phyloP scores from a whole-genome alignment of 2,329 filamentous ascomycete species.

The Aspergillus tamarii region DNA sequence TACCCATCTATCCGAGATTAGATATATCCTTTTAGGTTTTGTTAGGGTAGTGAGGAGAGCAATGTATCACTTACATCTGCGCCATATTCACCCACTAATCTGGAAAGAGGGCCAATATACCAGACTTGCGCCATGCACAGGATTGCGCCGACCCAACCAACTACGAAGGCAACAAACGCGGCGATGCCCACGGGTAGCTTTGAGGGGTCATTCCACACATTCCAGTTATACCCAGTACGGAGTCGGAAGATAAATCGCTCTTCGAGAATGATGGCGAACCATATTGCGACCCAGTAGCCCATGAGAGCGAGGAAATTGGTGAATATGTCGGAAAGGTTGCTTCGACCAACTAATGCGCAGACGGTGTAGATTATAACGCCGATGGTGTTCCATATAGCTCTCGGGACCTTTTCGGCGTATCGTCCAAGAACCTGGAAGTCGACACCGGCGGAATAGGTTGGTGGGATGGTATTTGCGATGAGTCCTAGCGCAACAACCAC shows the following conservation, averaged over 20 bases:
- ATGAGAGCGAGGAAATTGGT: slow-evolving; percentile 71
- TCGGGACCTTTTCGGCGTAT: slow-evolving; percentile 61
- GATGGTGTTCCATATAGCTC: slow-evolving; percentile 67
- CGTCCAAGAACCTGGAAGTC: slow-evolving; percentile 69
- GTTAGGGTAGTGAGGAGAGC: background rate
- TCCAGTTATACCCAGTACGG: slow-evolving; percentile 60
- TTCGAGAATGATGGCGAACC: slow-evolving; percentile 61
- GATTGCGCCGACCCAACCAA: slow-evolving; percentile 68
- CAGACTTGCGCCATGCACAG: slow-evolving; percentile 71
- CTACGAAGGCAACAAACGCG: slow-evolving; percentile 62
- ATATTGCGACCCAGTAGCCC: slow-evolving; percentile 71
- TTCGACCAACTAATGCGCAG: slow-evolving; percentile 65
- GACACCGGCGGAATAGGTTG: slow-evolving; percentile 67
- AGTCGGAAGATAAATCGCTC: slow-evolving; percentile 66
- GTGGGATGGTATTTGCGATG: slow-evolving; percentile 67
- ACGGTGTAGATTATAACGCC: slow-evolving; percentile 66
- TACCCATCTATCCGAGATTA: slow-evolving; percentile 51
- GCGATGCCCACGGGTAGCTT: slow-evolving; percentile 66
- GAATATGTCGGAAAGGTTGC: slow-evolving; percentile 65
- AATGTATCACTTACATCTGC: slow-evolving; percentile 53
- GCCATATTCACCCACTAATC: slow-evolving; percentile 59
- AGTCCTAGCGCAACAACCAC: slow-evolving; percentile 67
- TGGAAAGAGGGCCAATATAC: slow-evolving; percentile 67
- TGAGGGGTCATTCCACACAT: slow-evolving; percentile 60
- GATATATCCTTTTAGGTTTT: slow-evolving; percentile 15